phyloP scores from a whole-genome alignment of 352 stramenopile species.

The Phytophthora palmivora region DNA sequence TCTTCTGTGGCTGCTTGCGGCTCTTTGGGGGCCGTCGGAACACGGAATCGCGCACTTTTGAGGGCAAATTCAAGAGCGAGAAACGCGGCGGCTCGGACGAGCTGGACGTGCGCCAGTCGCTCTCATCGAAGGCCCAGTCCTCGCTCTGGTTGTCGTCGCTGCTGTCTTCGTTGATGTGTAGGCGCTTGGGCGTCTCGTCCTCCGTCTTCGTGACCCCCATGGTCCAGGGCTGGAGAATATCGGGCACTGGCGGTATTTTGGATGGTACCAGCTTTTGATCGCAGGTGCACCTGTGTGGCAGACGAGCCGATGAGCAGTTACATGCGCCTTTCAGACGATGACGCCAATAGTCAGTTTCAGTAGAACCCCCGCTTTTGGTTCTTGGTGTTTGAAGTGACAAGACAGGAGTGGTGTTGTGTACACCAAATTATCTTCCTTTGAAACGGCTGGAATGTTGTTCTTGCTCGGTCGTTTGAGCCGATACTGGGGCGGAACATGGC shows the following conservation, averaged over 20 bases:
- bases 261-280: conserved; percentile 30
- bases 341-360: conserved; percentile 13
- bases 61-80: conserved; percentile 51
- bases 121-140: conserved; percentile 52
- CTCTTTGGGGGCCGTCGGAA: conserved; percentile 31
- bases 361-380: conserved; percentile 11
- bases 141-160: conserved; percentile 48
- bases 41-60: conserved; percentile 52
- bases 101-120: conserved; percentile 59
- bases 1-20: conserved; percentile 15
- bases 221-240: conserved; percentile 6
- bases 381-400: conserved; percentile 1
- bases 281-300: conserved; percentile 17
- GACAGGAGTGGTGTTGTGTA: neutral
- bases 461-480: conserved; percentile 1
- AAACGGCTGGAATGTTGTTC: conserved; percentile 11
- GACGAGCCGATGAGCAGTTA: no score
- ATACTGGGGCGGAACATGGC: conserved; percentile 7
- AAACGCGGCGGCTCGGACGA: conserved; percentile 52
- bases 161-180: conserved; percentile 19
- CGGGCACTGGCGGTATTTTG: conserved; percentile 5
- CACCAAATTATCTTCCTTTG: neutral
- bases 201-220: conserved; percentile 35
- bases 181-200: neutral
- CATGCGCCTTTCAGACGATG: conserved; percentile 25